phyloP scores from a whole-genome alignment of 2,329 filamentous ascomycete species.

The Chaetomium strumarium region DNA sequence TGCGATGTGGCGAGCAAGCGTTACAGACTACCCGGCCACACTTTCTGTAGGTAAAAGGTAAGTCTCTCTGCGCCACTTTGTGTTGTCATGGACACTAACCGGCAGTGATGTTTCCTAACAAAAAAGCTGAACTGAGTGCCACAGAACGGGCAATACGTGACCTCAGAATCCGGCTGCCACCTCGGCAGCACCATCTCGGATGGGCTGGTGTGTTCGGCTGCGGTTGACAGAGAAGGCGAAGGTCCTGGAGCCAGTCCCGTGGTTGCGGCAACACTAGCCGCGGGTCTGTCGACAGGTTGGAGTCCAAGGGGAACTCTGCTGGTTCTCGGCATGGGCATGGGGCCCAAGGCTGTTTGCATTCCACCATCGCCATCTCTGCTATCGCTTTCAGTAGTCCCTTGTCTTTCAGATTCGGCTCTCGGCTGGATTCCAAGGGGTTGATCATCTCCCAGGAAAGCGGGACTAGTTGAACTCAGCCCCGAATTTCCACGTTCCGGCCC shows the following conservation, averaged over 20 bases:
- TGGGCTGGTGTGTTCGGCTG: neutral
- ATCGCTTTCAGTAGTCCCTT: neutral
- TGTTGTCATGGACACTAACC: constrained; percentile 38
- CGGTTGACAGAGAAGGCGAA: neutral
- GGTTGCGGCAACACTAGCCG: neutral
- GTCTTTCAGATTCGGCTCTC: neutral
- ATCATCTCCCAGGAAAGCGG: too few relatives aligned
- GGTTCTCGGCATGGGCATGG: neutral
- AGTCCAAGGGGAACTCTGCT: neutral
- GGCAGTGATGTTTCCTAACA: constrained; percentile 88
- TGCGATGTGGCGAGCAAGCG: constrained; percentile 85
- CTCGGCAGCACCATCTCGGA: constrained; percentile 56
- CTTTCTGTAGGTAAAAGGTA: constrained; percentile 51
- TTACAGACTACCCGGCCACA: constrained; percentile 90
- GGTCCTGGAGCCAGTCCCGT: neutral
- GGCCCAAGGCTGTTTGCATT: neutral
- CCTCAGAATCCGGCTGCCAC: constrained; percentile 87
- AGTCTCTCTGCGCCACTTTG: neutral
- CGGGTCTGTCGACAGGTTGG: neutral
- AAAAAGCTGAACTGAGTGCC: constrained; percentile 73
- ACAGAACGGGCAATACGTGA: constrained; percentile 80
- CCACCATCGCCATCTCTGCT: neutral
- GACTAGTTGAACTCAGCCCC: neutral
- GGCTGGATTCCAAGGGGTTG: neutral
- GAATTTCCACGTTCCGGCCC: neutral